Conservation (phyloP, 805 yeast species). For the Hanseniaspora mollemarum region DNA sequence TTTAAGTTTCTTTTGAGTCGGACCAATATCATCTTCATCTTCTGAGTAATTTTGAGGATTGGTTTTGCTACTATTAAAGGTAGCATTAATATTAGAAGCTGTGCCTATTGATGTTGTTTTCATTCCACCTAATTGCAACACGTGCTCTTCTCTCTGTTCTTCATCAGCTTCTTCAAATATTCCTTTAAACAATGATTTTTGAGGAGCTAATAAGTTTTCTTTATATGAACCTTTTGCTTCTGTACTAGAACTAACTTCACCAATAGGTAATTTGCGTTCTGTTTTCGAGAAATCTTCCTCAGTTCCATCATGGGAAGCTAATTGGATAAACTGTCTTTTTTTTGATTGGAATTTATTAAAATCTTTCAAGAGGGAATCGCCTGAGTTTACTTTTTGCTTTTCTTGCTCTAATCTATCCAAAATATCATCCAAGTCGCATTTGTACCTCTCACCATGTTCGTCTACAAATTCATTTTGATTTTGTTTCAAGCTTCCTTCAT, state of each 20-base stretch:
- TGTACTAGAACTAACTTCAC: too few species aligned
- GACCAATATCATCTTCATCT: constrained; percentile 5
- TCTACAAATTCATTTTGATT: constrained; percentile 8
- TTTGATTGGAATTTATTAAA: constrained; percentile 9
- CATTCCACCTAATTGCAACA: not conserved
- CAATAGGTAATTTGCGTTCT: too few species aligned
- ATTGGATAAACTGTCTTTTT: not conserved
- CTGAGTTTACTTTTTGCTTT: not conserved
- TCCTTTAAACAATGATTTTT: not conserved
- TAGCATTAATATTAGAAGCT: not conserved
- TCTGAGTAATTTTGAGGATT: constrained; percentile 9
- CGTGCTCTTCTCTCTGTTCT: not conserved
- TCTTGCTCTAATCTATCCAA: constrained; percentile 1
- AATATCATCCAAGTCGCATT: constrained; percentile 1
- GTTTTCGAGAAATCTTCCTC: too few species aligned
- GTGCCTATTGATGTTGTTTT: constrained; percentile 1
- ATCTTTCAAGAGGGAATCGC: constrained; percentile 2
- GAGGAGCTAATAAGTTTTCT: not conserved
- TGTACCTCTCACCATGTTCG: constrained; percentile 9
- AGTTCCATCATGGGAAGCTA: not conserved
- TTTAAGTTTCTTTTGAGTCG: not conserved
- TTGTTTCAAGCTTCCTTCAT: not conserved
- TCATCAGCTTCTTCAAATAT: constrained; percentile 9
- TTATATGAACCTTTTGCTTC: too few species aligned
- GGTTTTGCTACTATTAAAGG: not conserved